Evolutionary conservation across 352 stramenopile genomes (phyloP).

Genomic region (Phytophthora sojae): DNA sequence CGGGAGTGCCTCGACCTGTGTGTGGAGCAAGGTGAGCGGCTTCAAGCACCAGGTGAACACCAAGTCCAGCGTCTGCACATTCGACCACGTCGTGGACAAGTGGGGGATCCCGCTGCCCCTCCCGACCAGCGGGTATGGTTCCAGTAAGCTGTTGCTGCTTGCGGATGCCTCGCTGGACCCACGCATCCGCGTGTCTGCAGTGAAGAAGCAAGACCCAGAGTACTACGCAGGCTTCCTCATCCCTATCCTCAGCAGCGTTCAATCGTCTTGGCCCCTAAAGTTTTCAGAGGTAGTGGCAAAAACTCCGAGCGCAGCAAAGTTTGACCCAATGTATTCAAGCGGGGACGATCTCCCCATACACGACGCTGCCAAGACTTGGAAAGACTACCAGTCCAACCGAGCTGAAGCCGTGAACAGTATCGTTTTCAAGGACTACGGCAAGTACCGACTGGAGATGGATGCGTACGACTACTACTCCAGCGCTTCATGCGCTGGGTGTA

Average conservation of each 20-base stretch:
- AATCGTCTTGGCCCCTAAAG: slow-evolving; percentile 22
- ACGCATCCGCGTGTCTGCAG: slow-evolving; percentile 23
- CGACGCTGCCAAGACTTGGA: slow-evolving; percentile 48
- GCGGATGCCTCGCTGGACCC: slow-evolving; percentile 24
- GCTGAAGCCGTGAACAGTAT: slow-evolving; percentile 51
- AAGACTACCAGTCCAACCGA: slow-evolving; percentile 56
- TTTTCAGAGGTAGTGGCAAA: slow-evolving; percentile 26
- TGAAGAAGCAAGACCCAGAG: slow-evolving; percentile 33
- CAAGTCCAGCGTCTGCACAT: slow-evolving; percentile 33
- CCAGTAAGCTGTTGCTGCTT: slow-evolving; percentile 38
- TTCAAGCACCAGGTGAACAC: slow-evolving; percentile 36
- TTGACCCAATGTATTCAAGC: slow-evolving; percentile 20
- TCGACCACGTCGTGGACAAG: slow-evolving; percentile 44
- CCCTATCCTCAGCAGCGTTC: slow-evolving; percentile 15
- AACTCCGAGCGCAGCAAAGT: slow-evolving; percentile 14
- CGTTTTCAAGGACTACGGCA: slow-evolving; percentile 51
- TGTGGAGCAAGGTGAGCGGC: slow-evolving; percentile 51
- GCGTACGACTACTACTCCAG: slow-evolving; percentile 58
- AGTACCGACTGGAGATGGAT: slow-evolving; percentile 61
- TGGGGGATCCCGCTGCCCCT: slow-evolving; percentile 57
- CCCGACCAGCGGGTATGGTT: slow-evolving; percentile 55
- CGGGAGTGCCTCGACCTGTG: slow-evolving; percentile 36
- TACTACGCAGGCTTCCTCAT: slow-evolving; percentile 31
- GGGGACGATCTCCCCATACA: slow-evolving; percentile 15
- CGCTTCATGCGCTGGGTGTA: slow-evolving; percentile 56